Evolutionary conservation across 108 stramenopile genomes (phyloP).

Genomic region (Parietichytrium sp.): DNA sequence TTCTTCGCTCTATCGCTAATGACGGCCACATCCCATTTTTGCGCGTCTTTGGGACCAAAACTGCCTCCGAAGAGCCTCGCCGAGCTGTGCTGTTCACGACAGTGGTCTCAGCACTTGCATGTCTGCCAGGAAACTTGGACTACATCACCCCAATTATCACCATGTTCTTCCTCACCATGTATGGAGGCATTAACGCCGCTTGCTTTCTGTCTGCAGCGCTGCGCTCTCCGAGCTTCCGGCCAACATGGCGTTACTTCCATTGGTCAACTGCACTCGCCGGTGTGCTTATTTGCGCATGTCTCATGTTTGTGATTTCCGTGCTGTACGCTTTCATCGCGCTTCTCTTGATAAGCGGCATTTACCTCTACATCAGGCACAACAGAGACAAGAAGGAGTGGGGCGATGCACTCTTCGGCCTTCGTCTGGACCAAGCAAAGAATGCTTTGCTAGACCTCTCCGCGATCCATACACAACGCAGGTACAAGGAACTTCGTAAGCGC

Average conservation of each 20-base stretch:
- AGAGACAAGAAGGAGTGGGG: constrained; percentile 56
- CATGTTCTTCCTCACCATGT: constrained; percentile 75
- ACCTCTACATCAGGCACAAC: constrained; percentile 56
- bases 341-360: constrained; percentile 49
- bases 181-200: constrained; percentile 68
- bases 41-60: constrained; percentile 44
- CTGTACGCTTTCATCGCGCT: constrained; percentile 53
- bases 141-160: constrained; percentile 74
- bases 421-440: background rate
- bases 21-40: constrained; percentile 69
- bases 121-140: constrained; percentile 73
- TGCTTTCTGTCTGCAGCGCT: constrained; percentile 69
- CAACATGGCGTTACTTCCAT: constrained; percentile 71
- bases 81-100: constrained; percentile 51
- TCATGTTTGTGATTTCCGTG: constrained; percentile 64
- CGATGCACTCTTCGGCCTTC: background rate
- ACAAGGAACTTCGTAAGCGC: background rate
- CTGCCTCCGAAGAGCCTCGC: constrained; percentile 37
- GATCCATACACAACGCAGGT: background rate
- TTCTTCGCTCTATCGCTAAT: constrained; percentile 66
- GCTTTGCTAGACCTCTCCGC: constrained; percentile 53
- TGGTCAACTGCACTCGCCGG: constrained; percentile 69
- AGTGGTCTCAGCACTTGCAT: constrained; percentile 47
- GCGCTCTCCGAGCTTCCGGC: constrained; percentile 71
- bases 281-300: constrained; percentile 62